Percentiles rank a stretch among this genome's conserved stretches.
phyloP scores from a whole-genome alignment of 164 flowering plant species.

The Macadamia integrifolia region DNA sequence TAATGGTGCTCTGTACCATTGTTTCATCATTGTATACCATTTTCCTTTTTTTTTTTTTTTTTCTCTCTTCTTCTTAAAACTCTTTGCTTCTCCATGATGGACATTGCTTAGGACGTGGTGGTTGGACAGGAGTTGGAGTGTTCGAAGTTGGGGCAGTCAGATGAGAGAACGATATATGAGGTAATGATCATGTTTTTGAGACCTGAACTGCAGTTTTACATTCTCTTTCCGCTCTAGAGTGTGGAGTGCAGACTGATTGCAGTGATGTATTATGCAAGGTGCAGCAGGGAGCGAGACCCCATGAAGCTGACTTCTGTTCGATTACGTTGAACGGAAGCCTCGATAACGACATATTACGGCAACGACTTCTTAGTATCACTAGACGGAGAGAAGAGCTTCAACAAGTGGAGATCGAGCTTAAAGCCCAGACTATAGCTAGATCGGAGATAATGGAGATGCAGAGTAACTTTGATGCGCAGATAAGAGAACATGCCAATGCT shows the following conservation, averaged over 20 bases:
- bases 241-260: slow-evolving; percentile 8
- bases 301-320: slow-evolving; percentile 66
- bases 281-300: slow-evolving; percentile 67
- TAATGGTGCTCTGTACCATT: too few species aligned
- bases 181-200: slow-evolving; percentile 30
- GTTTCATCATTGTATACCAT: too few species aligned
- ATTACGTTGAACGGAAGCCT: slow-evolving; percentile 47
- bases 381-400: slow-evolving; percentile 77
- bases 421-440: slow-evolving; percentile 67
- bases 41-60: slow-evolving; percentile 1
- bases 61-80: neutral
- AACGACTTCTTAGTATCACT: slow-evolving; percentile 49
- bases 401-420: slow-evolving; percentile 74
- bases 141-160: slow-evolving; percentile 57
- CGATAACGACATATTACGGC: slow-evolving; percentile 60
- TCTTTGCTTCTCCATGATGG: slow-evolving; percentile 4
- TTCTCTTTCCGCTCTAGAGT: neutral
- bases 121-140: slow-evolving; percentile 51
- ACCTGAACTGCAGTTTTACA: neutral
- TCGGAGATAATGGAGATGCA: slow-evolving; percentile 68
- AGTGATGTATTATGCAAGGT: slow-evolving; percentile 42
- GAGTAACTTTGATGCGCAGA: slow-evolving; percentile 52
- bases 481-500: slow-evolving; percentile 63
- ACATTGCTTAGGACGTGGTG: neutral
- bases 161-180: slow-evolving; percentile 84